These are phyloP conservation scores for Aspergillus fructus DNA, from an alignment of 2,329 filamentous ascomycete genomes.

Conservation along the genomic window DNA sequence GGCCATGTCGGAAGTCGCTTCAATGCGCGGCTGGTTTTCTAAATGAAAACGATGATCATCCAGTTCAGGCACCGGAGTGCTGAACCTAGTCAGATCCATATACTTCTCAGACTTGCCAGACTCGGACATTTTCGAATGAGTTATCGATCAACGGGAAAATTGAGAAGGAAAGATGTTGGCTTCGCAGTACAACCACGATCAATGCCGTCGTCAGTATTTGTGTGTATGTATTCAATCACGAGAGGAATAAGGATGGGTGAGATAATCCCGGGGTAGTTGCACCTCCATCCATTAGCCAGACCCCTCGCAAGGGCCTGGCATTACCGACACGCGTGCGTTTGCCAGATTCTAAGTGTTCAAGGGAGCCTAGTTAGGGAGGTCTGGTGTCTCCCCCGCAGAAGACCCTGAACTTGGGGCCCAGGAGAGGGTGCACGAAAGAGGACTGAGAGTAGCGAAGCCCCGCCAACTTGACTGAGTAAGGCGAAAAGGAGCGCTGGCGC, in stretches of 20 bases:
- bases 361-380: conserved; percentile 80
- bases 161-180: background rate
- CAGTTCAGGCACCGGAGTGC: conserved; percentile 65
- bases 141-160: background rate
- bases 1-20: conserved; percentile 38
- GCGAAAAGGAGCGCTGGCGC: conserved; percentile 36
- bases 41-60: conserved; percentile 74
- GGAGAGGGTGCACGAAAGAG: conserved; percentile 81
- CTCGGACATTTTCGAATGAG: conserved; percentile 45
- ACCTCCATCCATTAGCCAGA: conserved; percentile 43
- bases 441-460: conserved; percentile 70
- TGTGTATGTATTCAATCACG: conserved; percentile 8
- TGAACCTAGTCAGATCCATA: conserved; percentile 59
- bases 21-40: conserved; percentile 33
- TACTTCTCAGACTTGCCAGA: conserved; percentile 64
- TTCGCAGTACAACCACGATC: background rate
- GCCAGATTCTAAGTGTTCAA: conserved; percentile 32
- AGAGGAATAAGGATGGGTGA: conserved; percentile 22
- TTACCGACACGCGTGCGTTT: conserved; percentile 35
- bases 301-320: conserved; percentile 44
- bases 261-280: conserved; percentile 30
- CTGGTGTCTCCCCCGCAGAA: conserved; percentile 96
- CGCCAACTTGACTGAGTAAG: conserved; percentile 86
- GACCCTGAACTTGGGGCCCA: conserved; percentile 90
- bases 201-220: conserved; percentile 1